Evolutionary conservation across 805 yeast genomes (phyloP).

Genomic region (Sungouiozyma intestinalis): DNA sequence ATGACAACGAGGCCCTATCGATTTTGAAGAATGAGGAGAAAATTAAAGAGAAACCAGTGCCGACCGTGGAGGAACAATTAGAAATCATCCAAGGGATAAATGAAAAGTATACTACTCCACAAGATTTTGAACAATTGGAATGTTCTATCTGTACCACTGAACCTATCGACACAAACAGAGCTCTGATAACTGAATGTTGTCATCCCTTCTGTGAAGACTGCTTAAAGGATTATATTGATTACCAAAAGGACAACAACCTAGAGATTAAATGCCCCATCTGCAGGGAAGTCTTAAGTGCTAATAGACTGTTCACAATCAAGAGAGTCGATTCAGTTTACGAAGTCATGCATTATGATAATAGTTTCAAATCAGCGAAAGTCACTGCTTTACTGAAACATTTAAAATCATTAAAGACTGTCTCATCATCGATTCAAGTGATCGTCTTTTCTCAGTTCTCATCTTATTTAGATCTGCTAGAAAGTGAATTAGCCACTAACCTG

Average conservation of each 20-base stretch:
- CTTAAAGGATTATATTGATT: conserved; percentile 61
- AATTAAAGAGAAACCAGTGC: background rate
- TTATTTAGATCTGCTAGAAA: conserved; percentile 63
- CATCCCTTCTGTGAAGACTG: conserved; percentile 74
- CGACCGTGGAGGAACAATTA: conserved; percentile 5
- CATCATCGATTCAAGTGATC: conserved; percentile 63
- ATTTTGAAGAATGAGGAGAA: background rate
- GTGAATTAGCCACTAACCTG: conserved; percentile 46
- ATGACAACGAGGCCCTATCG: conserved; percentile 3
- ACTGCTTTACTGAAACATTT: conserved; percentile 57
- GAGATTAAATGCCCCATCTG: conserved; percentile 67
- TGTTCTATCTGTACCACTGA: conserved; percentile 78
- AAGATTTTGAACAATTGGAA: conserved; percentile 40
- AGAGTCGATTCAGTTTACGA: conserved; percentile 17
- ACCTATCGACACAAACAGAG: conserved; percentile 44
- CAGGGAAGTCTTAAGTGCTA: conserved; percentile 43
- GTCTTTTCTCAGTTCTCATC: conserved; percentile 88
- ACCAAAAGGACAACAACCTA: conserved; percentile 41
- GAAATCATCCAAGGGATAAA: conserved; percentile 3
- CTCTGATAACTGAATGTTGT: conserved; percentile 64
- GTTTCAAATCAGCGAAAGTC: conserved; percentile 56
- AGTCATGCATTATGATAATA: conserved; percentile 19
- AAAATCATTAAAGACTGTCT: conserved; percentile 39
- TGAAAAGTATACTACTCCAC: conserved; percentile 22
- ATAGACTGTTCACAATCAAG: conserved; percentile 30